These are phyloP conservation scores for Stephania cephalantha DNA, from an alignment of 164 flowering plant species.

Conservation along the genomic window DNA sequence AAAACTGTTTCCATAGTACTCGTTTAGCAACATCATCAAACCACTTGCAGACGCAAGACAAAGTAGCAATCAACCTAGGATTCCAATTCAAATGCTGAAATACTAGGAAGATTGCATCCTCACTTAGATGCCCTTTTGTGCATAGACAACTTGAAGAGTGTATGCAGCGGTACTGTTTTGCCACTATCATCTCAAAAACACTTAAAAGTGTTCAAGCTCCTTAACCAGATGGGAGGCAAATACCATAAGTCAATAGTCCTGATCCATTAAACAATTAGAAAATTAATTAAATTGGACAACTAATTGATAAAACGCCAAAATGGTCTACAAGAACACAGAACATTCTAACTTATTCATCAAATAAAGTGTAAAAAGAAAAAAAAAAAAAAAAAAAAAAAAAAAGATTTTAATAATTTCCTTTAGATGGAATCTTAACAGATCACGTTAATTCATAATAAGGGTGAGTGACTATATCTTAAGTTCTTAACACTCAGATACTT, in stretches of 20 bases:
- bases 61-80: constrained; percentile 72
- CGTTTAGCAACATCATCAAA: constrained; percentile 94
- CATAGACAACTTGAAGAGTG: constrained; percentile 87
- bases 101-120: constrained; percentile 70
- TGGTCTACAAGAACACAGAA: neutral
- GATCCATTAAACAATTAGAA: neutral
- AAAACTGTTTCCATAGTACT: constrained; percentile 93
- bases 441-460: neutral
- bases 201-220: neutral
- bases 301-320: neutral
- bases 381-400: neutral
- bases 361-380: neutral
- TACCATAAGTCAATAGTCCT: neutral
- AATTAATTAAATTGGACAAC: neutral
- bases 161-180: constrained; percentile 84
- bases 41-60: constrained; percentile 96
- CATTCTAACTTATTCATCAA: neutral
- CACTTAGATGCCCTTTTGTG: constrained; percentile 81
- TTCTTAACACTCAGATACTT: neutral
- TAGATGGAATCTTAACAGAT: neutral
- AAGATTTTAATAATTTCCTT: neutral
- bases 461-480: neutral
- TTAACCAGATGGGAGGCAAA: neutral
- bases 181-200: constrained; percentile 40
- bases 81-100: constrained; percentile 85